A percentile compares a stretch with the other conserved stretches of the same genome.
These are phyloP conservation scores for Sordariomycetes sp. DNA, from an alignment of 2,329 filamentous ascomycete species.

Conservation along the genomic window DNA sequence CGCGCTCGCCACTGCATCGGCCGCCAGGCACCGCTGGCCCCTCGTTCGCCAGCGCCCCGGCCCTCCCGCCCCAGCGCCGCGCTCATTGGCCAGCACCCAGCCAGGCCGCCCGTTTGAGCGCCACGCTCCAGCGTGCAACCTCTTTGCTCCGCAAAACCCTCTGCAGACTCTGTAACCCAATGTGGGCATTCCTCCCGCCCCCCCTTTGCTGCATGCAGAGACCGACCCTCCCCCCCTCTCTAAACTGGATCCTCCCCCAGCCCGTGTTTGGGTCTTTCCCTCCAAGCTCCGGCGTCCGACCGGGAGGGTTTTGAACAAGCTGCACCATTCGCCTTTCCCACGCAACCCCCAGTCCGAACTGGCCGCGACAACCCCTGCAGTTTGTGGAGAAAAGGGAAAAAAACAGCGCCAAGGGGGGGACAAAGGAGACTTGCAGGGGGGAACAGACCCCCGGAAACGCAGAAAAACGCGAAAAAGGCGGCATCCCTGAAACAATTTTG, in stretches of 20 bases:
- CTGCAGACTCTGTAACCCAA: background rate
- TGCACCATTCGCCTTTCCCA: background rate
- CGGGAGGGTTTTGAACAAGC: background rate
- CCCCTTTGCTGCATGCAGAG: background rate
- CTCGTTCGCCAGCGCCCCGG: background rate
- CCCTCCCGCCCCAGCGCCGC: background rate
- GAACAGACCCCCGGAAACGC: background rate
- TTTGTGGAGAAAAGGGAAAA: background rate
- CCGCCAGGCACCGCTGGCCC: background rate
- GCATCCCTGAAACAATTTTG: background rate
- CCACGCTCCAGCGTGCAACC: background rate
- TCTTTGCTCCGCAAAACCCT: background rate
- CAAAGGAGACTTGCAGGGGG: background rate
- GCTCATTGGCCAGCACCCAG: background rate
- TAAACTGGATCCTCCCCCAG: background rate
- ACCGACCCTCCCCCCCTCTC: background rate
- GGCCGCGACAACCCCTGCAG: background rate
- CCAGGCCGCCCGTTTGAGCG: background rate
- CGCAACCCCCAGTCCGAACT: background rate
- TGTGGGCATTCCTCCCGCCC: background rate
- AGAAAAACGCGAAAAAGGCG: background rate
- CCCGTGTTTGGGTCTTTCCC: background rate
- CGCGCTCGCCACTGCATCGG: background rate
- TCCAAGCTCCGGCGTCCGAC: background rate
- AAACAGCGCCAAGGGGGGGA: background rate